A percentile compares a stretch with the other conserved stretches of the same genome.
Conservation (phyloP, 2,329 filamentous ascomycete species). For the Neofusicoccum parvum region DNA sequence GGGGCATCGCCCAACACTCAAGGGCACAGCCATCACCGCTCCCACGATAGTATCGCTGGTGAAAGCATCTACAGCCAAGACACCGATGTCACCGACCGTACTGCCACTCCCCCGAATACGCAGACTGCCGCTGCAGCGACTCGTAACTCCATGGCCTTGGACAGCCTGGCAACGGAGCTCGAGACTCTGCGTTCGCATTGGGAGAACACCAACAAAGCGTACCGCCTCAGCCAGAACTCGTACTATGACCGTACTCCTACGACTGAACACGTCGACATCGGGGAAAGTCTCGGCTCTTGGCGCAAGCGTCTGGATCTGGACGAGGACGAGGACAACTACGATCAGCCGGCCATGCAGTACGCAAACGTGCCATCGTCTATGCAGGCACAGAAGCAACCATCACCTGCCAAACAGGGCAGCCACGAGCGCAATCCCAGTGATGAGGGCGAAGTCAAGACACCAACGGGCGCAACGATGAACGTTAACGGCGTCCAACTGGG, state of each 20-base stretch:
- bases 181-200: conserved; percentile 89
- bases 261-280: conserved; percentile 35
- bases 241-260: conserved; percentile 70
- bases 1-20: not conserved
- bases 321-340: conserved; percentile 26
- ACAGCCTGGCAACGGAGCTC: conserved; percentile 88
- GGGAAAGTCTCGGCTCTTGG: conserved; percentile 39
- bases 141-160: conserved; percentile 72
- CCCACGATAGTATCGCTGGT: conserved; percentile 63
- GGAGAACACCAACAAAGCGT: conserved; percentile 95
- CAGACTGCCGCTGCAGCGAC: conserved; percentile 34
- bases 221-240: conserved; percentile 85
- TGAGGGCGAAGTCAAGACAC: conserved; percentile 3
- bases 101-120: conserved; percentile 33
- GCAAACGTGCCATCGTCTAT: not conserved
- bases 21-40: conserved; percentile 45
- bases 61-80: conserved; percentile 51
- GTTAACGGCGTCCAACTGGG: conserved; percentile 14
- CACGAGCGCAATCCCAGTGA: conserved; percentile 2
- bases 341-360: not conserved
- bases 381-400: conserved; percentile 4
- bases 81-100: conserved; percentile 36
- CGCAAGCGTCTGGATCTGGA: conserved; percentile 35
- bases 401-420: not conserved
- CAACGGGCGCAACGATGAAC: conserved; percentile 13